Evolutionary conservation across 768 basidiomycete genomes (phyloP).

Genomic region (Suillus luteus): DNA sequence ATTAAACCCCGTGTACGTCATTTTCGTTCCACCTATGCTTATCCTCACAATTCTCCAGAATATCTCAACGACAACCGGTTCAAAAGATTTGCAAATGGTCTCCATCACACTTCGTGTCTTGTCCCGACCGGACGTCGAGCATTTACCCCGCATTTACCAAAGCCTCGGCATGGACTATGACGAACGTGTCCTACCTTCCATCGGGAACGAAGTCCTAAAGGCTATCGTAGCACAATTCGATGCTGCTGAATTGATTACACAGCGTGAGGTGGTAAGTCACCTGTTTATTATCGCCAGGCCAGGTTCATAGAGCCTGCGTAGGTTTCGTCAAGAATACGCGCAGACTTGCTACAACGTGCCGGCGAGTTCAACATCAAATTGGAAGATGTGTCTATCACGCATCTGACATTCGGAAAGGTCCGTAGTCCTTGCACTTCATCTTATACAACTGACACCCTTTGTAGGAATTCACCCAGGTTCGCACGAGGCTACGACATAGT

Average conservation of each 20-base stretch:
- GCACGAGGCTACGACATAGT: constrained; percentile 13
- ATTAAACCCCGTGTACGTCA: constrained; percentile 87
- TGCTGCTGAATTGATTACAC: constrained; percentile 94
- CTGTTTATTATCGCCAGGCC: not conserved
- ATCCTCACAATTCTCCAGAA: constrained; percentile 54
- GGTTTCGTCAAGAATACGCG: constrained; percentile 91
- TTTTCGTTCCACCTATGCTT: constrained; percentile 7
- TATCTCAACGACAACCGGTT: constrained; percentile 98
- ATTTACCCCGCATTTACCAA: constrained; percentile 93
- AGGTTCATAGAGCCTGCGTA: constrained; percentile 28
- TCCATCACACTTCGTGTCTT: constrained; percentile 95
- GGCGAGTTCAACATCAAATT: constrained; percentile 94
- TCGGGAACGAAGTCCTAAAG: constrained; percentile 97
- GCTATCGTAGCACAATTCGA: constrained; percentile 99
- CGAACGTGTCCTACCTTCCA: constrained; percentile 95
- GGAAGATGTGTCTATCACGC: constrained; percentile 97
- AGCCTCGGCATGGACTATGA: constrained; percentile 95
- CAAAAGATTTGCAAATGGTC: constrained; percentile 99
- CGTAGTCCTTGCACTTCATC: constrained; percentile 17
- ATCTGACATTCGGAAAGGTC: constrained; percentile 86
- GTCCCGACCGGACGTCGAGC: constrained; percentile 86
- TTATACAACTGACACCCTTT: constrained; percentile 12
- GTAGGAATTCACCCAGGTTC: constrained; percentile 82
- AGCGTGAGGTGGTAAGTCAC: constrained; percentile 87
- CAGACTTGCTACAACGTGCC: constrained; percentile 89